Conservation (phyloP, 2,329 filamentous ascomycete genomes). For the Cordyceps pruinosa region DNA sequence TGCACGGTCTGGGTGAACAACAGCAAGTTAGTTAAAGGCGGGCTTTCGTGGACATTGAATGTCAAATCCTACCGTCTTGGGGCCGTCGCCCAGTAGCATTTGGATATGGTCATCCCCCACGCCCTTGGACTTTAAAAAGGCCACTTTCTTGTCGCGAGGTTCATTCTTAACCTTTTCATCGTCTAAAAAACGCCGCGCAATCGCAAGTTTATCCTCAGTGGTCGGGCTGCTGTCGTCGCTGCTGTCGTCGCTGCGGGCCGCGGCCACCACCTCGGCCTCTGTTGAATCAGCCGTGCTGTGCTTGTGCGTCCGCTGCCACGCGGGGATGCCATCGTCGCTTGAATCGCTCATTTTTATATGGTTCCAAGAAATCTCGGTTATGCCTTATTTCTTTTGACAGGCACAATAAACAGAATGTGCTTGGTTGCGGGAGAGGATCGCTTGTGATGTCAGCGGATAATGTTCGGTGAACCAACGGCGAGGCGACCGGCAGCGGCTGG, state of each 20-base stretch:
- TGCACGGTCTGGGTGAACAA: background rate
- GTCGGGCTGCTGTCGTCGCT: constrained; percentile 15
- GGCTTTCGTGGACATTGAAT: background rate
- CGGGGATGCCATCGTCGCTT: constrained; percentile 21
- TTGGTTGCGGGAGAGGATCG: too few species aligned
- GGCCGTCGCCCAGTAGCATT: constrained; percentile 44
- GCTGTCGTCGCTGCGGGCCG: background rate
- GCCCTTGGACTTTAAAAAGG: constrained; percentile 73
- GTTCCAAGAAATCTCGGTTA: too few species aligned
- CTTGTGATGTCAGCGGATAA: too few species aligned
- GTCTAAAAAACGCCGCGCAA: constrained; percentile 69
- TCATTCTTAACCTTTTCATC: constrained; percentile 66
- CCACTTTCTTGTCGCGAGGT: constrained; percentile 62
- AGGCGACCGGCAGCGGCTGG: too few species aligned
- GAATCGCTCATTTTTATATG: constrained; percentile 26
- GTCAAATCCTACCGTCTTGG: background rate
- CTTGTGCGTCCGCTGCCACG: constrained; percentile 23
- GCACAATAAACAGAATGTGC: too few species aligned
- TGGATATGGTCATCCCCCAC: constrained; percentile 61
- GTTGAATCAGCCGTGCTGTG: background rate
- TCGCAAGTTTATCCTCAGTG: constrained; percentile 38
- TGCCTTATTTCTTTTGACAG: too few species aligned
- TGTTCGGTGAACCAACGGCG: too few species aligned
- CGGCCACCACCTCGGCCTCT: background rate
- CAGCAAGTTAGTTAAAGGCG: background rate